Base-by-base conservation (phyloP, 805 yeast species). In the Candida vaughaniae region DNA sequence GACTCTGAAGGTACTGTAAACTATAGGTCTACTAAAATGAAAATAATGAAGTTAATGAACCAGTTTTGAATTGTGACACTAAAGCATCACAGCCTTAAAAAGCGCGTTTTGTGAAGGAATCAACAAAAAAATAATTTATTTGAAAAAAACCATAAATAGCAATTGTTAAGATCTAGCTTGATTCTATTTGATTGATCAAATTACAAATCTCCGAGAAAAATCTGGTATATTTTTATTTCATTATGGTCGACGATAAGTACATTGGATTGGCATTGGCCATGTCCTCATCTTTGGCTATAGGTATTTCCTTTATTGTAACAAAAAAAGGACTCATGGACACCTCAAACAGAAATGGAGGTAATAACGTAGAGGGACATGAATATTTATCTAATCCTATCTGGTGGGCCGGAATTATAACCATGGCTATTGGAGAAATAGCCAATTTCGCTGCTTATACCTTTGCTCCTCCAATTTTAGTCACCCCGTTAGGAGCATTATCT, bases 361-460 rank as follows among this genome's bases (percentile, higher is more conserved):
- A 34, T 16, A 59, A 51, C 38, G 87, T 82, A 19, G 85, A 85
- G 42, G 88, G 89, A n/a, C 79, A 71, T 54, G 80, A 83, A 51
- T 88, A 88, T 55, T 65, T 88, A 45, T 79, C 75, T 47, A 87
- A 85, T 57, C 96, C 96, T 9, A 76, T 86, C 25, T 88, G 96
- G 96, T 85, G 95, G 86, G 85, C 91, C 0, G 96, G 96, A 9
- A 89, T 89, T 74, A 53, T 80, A 20, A 80, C 95, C 32, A 82
- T 88, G 96, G 95, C 93, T 2, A 63, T 88, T 16, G 96, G 96
- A 5, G 96, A 88, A 56, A 64, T 88, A 27, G 95, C 96, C 40
- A 88, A 88, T 56, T 88, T 88, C 56, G 96, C 96, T 3, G 96
- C 96, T 0, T 88, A 88, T 56, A 88, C 96, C 1, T 88, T 88